A percentile compares a stretch with the other conserved stretches of the same genome.
Evolutionary conservation across 1,284 basidiomycete genomes (phyloP).

Genomic region (Ceratobasidium sp.): DNA sequence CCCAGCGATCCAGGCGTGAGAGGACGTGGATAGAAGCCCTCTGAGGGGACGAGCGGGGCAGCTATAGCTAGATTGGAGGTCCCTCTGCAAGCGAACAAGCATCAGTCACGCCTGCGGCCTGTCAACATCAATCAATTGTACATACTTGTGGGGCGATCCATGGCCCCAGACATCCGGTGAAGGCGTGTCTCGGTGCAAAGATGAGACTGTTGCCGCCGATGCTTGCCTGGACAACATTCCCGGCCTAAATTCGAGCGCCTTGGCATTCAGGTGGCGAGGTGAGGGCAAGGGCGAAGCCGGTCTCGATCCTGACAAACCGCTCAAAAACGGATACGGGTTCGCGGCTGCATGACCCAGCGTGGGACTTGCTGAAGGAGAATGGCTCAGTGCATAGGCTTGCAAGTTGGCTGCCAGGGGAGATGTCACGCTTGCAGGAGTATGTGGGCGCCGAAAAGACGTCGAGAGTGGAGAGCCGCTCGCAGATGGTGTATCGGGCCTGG

Average conservation of each 20-base stretch:
- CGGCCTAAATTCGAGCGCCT: conserved; percentile 70
- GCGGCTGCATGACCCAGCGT: conserved; percentile 63
- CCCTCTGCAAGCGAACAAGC: conserved; percentile 55
- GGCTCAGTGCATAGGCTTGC: conserved; percentile 53
- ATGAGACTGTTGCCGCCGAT: conserved; percentile 66
- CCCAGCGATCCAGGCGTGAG: conserved; percentile 39
- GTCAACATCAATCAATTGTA: not conserved
- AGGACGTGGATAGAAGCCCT: conserved; percentile 59
- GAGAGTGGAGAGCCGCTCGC: conserved; percentile 63
- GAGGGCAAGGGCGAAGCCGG: conserved; percentile 61
- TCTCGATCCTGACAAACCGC: conserved; percentile 56
- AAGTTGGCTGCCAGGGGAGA: conserved; percentile 67
- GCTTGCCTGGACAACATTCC: conserved; percentile 67
- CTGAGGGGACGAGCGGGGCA: conserved; percentile 75
- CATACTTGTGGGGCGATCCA: conserved; percentile 53
- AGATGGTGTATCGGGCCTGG: conserved; percentile 73
- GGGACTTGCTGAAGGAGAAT: conserved; percentile 73
- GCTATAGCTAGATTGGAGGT: conserved; percentile 88
- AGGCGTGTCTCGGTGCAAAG: conserved; percentile 70
- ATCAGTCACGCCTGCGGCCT: conserved; percentile 58
- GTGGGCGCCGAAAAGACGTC: conserved; percentile 73
- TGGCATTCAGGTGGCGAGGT: conserved; percentile 65
- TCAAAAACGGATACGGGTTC: conserved; percentile 36
- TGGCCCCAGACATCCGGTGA: conserved; percentile 76
- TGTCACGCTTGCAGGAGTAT: conserved; percentile 64